Evolutionary conservation across 306 rosid species (phyloP).

Genomic region (Inga laurina): DNA sequence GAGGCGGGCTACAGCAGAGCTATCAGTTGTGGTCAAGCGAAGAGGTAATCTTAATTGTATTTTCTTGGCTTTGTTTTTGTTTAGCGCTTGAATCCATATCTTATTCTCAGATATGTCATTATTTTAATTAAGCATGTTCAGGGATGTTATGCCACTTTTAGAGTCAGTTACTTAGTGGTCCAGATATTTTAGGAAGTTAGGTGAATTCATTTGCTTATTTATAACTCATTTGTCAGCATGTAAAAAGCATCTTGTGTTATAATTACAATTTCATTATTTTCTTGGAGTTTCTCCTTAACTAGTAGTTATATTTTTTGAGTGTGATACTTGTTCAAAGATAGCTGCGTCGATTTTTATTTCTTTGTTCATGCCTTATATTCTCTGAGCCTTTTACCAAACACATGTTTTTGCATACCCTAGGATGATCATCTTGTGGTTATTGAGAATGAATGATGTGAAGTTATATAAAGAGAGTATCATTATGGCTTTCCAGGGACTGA

Average conservation of each 20-base stretch:
- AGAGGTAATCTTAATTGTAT: conserved; percentile 57
- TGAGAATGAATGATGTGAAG: background rate
- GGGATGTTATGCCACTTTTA: background rate
- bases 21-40: conserved; percentile 89
- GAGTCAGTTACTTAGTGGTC: background rate
- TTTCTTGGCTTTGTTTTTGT: background rate
- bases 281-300: background rate
- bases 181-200: background rate
- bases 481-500: conserved; percentile 12
- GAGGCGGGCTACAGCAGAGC: conserved; percentile 98
- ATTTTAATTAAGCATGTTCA: too few species aligned
- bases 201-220: background rate
- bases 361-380: too few species aligned
- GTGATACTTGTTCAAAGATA: too few species aligned
- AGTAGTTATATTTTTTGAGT: too few species aligned
- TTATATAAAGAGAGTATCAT: background rate
- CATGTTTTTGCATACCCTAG: background rate
- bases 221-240: background rate
- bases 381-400: background rate
- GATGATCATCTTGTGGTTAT: background rate
- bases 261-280: too few species aligned
- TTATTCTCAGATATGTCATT: too few species aligned
- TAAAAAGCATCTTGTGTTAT: background rate
- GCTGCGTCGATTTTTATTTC: too few species aligned
- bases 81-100: too few species aligned